Evolutionary conservation across 148 eudicot species (phyloP).

Genomic region (Heliamphora exappendiculata): DNA sequence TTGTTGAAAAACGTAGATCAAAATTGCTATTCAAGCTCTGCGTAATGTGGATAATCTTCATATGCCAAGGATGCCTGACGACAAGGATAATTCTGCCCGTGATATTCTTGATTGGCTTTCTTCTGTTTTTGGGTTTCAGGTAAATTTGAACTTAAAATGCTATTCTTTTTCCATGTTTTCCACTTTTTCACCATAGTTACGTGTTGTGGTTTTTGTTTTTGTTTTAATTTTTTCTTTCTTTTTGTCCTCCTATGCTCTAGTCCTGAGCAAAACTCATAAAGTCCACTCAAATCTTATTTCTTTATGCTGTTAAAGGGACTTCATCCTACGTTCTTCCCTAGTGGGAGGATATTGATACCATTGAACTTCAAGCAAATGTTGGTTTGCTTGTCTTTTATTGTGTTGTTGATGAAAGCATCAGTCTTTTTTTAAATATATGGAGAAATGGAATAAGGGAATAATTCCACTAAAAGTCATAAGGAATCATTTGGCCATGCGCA

Average conservation of each 20-base stretch:
- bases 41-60: slow-evolving; percentile 67
- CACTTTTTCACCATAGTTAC: slow-evolving; percentile 2
- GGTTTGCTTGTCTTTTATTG: neutral
- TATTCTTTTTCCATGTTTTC: neutral
- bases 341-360: neutral
- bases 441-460: too few relatives aligned
- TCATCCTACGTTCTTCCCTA: neutral
- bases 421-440: too few relatives aligned
- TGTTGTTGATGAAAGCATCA: neutral
- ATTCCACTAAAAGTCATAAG: too few relatives aligned
- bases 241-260: neutral
- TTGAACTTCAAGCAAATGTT: neutral
- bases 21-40: slow-evolving; percentile 75
- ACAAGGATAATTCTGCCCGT: slow-evolving; percentile 46
- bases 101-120: slow-evolving; percentile 94
- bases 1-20: slow-evolving; percentile 41
- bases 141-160: slow-evolving; percentile 15
- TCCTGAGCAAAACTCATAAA: neutral
- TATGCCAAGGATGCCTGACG: slow-evolving; percentile 49
- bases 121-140: slow-evolving; percentile 87
- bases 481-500: too few relatives aligned
- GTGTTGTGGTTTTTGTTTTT: neutral
- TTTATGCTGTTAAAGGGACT: neutral
- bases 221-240: neutral
- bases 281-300: neutral